Base-by-base conservation (phyloP, 2,329 filamentous ascomycete species). In the Phialophora chinensis region DNA sequence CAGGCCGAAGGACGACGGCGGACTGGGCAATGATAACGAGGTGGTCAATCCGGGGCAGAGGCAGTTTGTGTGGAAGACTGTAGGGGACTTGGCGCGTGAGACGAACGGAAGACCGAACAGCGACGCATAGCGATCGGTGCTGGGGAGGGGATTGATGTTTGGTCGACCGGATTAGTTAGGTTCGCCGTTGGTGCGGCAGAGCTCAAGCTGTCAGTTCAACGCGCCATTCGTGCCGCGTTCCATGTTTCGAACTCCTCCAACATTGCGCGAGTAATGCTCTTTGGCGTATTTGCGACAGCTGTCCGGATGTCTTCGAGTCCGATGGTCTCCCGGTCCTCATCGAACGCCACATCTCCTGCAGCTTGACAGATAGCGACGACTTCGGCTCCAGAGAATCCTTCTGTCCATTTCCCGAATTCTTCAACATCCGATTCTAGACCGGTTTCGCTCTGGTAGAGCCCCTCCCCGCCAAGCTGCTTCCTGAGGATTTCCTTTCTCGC, bases 361-460 rank as follows among this genome's bases (percentile, higher is more conserved):
- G 78, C 80, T 71, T 85, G 79, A 68, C 83, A 85, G 23, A 90
- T 83, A 23, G 81, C 84, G 49, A 88, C 86, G 66, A 97, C 87
- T 78, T 97, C 94, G 0, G 93, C 93, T 2, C 93, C 93, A 1
- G 92, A 95, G 76, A 91, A 92, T 0, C 92, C 92, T 7, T 93
- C 89, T 0, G 90, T 90, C 55, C 81, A 77, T 17, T 76, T 74
- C 4, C 91, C 91, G 52, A 70, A 73, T 17, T 69, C 63, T 33
- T 96, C 79, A 57, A 83, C 80, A 0, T 83, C 79, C 8, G 92
- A 86, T 3, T 65, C 59, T 14, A 96, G 86, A 62, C 91, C 89
- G 0, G 80, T 75, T 33, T 82, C 79, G 47, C 92, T 80, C 25
- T 59, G 27, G 44, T 71, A 63, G 5, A 85, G 81, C 60, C 90